A percentile compares a stretch with the other conserved stretches of the same genome.
phyloP scores from a whole-genome alignment of 2,329 filamentous ascomycete genomes.

The Fusarium hostae region DNA sequence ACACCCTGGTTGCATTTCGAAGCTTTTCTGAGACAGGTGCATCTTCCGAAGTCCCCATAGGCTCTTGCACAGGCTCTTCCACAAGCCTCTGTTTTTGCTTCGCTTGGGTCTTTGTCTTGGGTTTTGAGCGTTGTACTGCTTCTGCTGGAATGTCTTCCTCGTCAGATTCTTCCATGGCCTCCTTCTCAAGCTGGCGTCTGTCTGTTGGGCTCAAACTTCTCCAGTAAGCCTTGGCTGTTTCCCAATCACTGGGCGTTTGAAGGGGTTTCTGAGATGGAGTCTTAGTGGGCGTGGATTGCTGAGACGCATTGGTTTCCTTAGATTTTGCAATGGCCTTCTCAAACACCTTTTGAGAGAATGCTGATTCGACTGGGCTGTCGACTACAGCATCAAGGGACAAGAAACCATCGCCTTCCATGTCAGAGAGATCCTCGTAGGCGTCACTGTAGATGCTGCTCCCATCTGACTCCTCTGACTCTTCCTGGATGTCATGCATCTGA shows the following conservation, averaged over 20 bases:
- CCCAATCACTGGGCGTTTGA: conserved; percentile 66
- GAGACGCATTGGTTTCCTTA: conserved; percentile 19
- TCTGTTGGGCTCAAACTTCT: conserved; percentile 71
- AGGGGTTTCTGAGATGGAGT: background rate
- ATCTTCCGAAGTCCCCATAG: conserved; percentile 11
- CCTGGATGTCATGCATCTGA: conserved; percentile 50
- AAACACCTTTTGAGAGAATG: conserved; percentile 37
- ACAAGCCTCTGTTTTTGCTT: conserved; percentile 46
- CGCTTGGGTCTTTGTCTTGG: conserved; percentile 51
- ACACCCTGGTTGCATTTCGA: conserved; percentile 44
- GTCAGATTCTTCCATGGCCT: conserved; percentile 65
- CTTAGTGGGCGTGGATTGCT: background rate
- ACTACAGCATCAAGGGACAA: conserved; percentile 79
- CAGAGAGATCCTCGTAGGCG: conserved; percentile 77
- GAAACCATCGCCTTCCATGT: conserved; percentile 74
- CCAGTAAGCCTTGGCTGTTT: conserved; percentile 76
- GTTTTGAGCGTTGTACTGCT: conserved; percentile 30
- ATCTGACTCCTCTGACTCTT: conserved; percentile 60
- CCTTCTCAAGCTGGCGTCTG: conserved; percentile 69
- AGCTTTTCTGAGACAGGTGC: conserved; percentile 16
- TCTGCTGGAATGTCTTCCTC: conserved; percentile 55
- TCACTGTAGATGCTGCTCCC: conserved; percentile 76
- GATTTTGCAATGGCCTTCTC: conserved; percentile 41
- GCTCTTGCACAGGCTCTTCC: conserved; percentile 13
- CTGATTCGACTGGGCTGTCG: conserved; percentile 60